A percentile compares a stretch with the other conserved stretches of the same genome.
Conservation (phyloP, 2,329 filamentous ascomycete genomes). For the Fusarium fracticaudum region DNA sequence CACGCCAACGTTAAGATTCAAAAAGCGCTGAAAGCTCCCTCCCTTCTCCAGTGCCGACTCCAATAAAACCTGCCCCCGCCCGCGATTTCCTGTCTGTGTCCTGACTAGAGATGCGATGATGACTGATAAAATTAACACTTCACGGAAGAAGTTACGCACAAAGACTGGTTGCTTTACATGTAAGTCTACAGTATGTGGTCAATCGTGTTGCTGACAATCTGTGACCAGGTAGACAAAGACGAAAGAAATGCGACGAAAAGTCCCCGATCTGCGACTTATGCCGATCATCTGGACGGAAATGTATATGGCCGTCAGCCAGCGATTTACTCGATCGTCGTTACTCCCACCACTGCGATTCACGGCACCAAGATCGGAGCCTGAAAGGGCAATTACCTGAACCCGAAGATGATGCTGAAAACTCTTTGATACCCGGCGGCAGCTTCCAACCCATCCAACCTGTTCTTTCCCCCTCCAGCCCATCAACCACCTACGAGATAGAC, state of each 20-base stretch:
- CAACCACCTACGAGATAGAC: too few species aligned
- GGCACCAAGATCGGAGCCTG: background rate
- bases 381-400: background rate
- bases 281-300: background rate
- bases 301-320: conserved; percentile 21
- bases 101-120: background rate
- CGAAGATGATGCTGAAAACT: background rate
- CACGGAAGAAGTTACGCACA: conserved; percentile 11
- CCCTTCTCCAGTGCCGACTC: accelerated
- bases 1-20: background rate
- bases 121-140: background rate
- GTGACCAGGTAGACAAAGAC: conserved; percentile 18
- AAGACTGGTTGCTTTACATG: conserved; percentile 35
- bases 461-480: background rate
- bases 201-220: background rate
- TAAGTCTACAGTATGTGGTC: background rate
- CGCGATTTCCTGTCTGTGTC: background rate
- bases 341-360: conserved; percentile 6
- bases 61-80: background rate
- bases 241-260: conserved; percentile 33
- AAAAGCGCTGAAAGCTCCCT: background rate
- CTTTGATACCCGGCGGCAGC: background rate
- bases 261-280: conserved; percentile 19
- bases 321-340: conserved; percentile 31
- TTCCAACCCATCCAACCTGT: accelerated